Evolutionary conservation across 2,329 filamentous ascomycete genomes (phyloP).

Genomic region (Pseudonectria foliicola): DNA sequence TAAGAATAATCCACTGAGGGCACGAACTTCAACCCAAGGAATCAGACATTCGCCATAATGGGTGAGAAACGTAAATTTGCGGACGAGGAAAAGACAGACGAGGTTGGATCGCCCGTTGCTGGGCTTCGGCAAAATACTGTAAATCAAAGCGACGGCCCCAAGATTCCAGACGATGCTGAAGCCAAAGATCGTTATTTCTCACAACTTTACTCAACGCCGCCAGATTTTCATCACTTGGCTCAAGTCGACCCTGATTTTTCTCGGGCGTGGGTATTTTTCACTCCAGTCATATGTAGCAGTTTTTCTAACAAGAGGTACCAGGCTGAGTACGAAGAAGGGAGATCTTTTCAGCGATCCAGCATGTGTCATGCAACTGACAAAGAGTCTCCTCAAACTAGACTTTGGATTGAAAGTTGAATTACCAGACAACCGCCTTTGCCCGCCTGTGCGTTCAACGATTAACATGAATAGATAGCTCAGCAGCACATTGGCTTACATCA

Average conservation of each 20-base stretch:
- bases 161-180: slow-evolving; percentile 4
- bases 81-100: too few relatives aligned
- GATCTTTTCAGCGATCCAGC: slow-evolving; percentile 68
- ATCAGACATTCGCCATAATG: too few relatives aligned
- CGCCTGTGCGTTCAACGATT: slow-evolving; percentile 51
- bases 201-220: slow-evolving; percentile 32
- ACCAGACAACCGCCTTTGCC: slow-evolving; percentile 74
- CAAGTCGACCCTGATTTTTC: slow-evolving; percentile 35
- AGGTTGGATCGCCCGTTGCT: too few relatives aligned
- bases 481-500: slow-evolving; percentile 4
- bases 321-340: slow-evolving; percentile 16
- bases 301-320: slow-evolving; percentile 4
- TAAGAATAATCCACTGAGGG: too few relatives aligned
- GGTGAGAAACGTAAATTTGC: slow-evolving; percentile 15
- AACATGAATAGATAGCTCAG: neutral
- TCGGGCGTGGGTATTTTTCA: slow-evolving; percentile 30
- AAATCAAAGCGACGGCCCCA: neutral
- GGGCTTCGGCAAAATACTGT: too few relatives aligned
- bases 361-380: slow-evolving; percentile 74
- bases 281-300: too few relatives aligned
- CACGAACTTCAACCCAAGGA: too few relatives aligned
- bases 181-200: slow-evolving; percentile 27
- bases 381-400: slow-evolving; percentile 66
- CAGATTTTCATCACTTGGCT: slow-evolving; percentile 38
- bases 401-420: slow-evolving; percentile 67